phyloP scores from a whole-genome alignment of 2,329 filamentous ascomycete genomes.

The Colletotrichum sp. region DNA sequence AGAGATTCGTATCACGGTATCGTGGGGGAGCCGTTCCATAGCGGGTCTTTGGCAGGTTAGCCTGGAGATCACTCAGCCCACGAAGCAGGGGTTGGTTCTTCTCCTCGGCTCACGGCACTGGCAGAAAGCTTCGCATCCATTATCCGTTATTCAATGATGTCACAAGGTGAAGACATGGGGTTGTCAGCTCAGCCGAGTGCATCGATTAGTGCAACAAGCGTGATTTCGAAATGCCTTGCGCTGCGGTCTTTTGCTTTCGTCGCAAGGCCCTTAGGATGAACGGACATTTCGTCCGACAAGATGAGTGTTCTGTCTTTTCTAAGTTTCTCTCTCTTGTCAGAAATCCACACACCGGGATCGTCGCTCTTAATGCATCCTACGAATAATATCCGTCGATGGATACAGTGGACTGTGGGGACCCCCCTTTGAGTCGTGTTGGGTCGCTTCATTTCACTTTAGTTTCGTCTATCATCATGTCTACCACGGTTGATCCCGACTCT shows the following conservation, averaged over 20 bases:
- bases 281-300: neutral
- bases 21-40: neutral
- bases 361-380: neutral
- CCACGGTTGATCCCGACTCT: neutral
- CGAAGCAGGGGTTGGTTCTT: neutral
- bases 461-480: neutral
- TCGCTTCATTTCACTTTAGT: neutral
- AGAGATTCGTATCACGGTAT: neutral
- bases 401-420: neutral
- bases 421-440: neutral
- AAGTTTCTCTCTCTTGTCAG: neutral
- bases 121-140: neutral
- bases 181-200: neutral
- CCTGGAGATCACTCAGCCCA: neutral
- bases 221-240: neutral
- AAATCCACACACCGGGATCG: neutral
- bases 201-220: neutral
- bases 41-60: neutral
- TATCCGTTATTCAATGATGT: neutral
- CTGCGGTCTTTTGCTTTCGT: neutral
- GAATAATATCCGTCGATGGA: neutral
- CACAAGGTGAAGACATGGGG: neutral
- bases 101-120: neutral
- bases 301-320: neutral
- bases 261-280: neutral